Base-by-base conservation (phyloP, 768 basidiomycete genomes). In the Leccinum imitatum region DNA sequence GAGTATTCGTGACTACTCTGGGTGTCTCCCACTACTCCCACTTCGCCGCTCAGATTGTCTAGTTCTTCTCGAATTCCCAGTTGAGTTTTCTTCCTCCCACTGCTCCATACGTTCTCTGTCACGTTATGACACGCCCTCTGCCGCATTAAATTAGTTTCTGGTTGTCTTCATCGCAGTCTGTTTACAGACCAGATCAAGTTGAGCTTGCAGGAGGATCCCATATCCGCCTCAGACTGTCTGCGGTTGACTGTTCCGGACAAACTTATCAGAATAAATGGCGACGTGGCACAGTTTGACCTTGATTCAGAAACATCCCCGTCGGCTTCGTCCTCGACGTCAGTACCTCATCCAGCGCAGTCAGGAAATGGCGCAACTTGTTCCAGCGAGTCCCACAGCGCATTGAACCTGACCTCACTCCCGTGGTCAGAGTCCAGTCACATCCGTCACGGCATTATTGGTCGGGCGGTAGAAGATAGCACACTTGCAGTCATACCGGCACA, bases 401-500 rank as follows among this genome's bases (percentile, higher is more conserved):
- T 68, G 46, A 63, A 63, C 50, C 61, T 55, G 17, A 60, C 65
- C 19, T 69, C 72, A 17, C 71, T 61, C 23, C 62, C 59, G 17
- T 69, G 19, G 46, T 73, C 73, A 27, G 66, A 69, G 19, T 75
- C 71, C 10, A 60, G 66, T 48, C 77, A 79, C 50, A 67, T 79
- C 48, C 84, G 85, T 66, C 83, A 86, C 66, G 90, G 90, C 5
- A 86, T 90, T 5, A 86, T 98, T 21, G 95, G 95, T n/a, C 82
- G 96, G 39, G 97, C 97, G 7, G 89, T 89, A 5, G 90, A 92
- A 56, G 97, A 99, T 67, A 91, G 91, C 5, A 98, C 97, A 2
- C 78, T 99, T 19, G 97, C 96, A n/a, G 96, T 99, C 10, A 98
- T 99, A 57, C 97, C 97, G 25, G 96, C 97, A 2, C 95, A 98